phyloP scores from a whole-genome alignment of 2,329 filamentous ascomycete species.

The Phaeosphaeria sp. region DNA sequence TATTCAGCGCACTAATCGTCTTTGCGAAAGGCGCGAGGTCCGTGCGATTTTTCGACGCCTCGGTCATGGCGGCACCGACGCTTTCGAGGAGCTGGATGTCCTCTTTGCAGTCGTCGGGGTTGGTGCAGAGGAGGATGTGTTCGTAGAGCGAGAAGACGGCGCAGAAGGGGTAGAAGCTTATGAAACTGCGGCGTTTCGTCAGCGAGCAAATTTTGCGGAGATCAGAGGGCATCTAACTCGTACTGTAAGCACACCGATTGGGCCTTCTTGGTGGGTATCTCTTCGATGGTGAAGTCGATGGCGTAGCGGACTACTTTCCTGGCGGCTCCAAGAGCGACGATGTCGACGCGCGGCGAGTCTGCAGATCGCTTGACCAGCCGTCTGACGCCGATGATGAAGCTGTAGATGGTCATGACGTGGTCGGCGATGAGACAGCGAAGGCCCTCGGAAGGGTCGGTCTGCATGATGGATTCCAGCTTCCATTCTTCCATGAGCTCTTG shows the following conservation, averaged over 20 bases:
- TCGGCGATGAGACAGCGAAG: constrained; percentile 31
- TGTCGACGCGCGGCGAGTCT: constrained; percentile 11
- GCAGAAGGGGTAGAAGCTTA: constrained; percentile 39
- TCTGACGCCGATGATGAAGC: constrained; percentile 35
- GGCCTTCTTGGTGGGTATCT: constrained; percentile 1
- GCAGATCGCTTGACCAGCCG: constrained; percentile 13
- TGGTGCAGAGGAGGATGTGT: constrained; percentile 29
- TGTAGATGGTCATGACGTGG: constrained; percentile 30
- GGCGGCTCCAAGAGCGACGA: constrained; percentile 27
- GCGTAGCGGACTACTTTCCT: constrained; percentile 30
- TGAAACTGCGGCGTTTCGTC: constrained; percentile 21
- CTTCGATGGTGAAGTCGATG: constrained; percentile 22
- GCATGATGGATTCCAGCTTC: constrained; percentile 23
- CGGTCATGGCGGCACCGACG: constrained; percentile 29
- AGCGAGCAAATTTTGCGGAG: not conserved
- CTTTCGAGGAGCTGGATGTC: constrained; percentile 32
- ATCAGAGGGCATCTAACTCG: constrained; percentile 2
- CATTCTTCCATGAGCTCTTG: constrained; percentile 31
- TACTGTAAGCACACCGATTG: constrained; percentile 29
- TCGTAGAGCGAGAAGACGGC: constrained; percentile 41
- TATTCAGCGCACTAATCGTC: constrained; percentile 40
- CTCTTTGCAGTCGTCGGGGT: constrained; percentile 31
- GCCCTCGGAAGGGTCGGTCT: constrained; percentile 4
- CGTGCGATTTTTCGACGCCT: constrained; percentile 13
- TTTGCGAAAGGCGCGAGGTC: constrained; percentile 30